Percentiles rank a stretch among this genome's conserved stretches.
Evolutionary conservation across 2,329 filamentous ascomycete species (phyloP).

Genomic region (Colletotrichum sansevieriae): DNA sequence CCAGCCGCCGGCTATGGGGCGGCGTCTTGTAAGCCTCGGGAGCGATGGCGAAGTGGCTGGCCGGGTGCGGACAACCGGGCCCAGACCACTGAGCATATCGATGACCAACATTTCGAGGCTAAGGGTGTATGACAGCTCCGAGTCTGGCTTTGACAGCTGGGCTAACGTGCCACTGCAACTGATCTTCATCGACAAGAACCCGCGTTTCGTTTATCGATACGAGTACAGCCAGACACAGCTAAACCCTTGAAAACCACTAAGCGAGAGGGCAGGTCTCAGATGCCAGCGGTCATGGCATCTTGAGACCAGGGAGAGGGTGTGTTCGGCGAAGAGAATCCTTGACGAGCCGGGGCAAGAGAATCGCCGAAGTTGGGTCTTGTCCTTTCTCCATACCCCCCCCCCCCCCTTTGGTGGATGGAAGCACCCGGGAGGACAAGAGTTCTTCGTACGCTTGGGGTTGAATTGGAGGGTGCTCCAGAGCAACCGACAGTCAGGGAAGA

Average conservation of each 20-base stretch:
- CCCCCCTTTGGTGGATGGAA: background rate
- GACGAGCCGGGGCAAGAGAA: no score
- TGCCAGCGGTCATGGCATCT: conserved; percentile 3
- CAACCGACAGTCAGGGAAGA: background rate
- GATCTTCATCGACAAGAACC: background rate
- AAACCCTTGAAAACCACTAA: background rate
- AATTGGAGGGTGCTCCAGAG: no score
- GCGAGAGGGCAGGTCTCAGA: conserved; percentile 5
- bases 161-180: background rate
- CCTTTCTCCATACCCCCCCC: no score
- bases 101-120: background rate
- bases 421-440: background rate
- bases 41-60: conserved; percentile 25
- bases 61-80: conserved; percentile 31
- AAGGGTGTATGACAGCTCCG: background rate
- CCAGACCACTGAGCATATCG: conserved; percentile 19
- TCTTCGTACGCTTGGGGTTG: background rate
- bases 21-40: conserved; percentile 34
- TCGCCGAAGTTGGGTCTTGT: no score
- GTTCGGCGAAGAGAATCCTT: background rate
- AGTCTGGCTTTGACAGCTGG: background rate
- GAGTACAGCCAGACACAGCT: background rate
- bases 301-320: background rate
- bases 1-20: conserved; percentile 20
- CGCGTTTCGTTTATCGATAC: background rate